Conservation (phyloP, 768 basidiomycete genomes). For the Coprinopsis cinerea region DNA sequence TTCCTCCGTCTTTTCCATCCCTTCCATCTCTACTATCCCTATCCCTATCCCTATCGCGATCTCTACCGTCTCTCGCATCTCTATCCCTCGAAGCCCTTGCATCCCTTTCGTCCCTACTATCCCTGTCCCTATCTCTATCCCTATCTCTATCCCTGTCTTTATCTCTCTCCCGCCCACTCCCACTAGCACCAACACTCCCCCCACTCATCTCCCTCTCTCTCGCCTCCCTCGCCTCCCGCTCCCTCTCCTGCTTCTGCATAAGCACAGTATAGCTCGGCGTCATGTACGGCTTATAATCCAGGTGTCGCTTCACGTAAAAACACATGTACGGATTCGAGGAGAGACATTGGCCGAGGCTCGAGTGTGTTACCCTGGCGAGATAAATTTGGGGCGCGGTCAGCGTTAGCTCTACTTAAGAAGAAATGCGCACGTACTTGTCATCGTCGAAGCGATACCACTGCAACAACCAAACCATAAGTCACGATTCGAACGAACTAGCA, state of each 20-base stretch:
- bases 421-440: conserved; percentile 75
- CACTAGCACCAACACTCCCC: conserved; percentile 26
- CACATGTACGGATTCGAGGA: conserved; percentile 87
- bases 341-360: conserved; percentile 63
- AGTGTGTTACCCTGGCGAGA: conserved; percentile 55
- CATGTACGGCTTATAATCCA: conserved; percentile 74
- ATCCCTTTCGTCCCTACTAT: too few species aligned
- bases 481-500: background rate
- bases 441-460: conserved; percentile 97
- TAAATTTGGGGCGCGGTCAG: conserved; percentile 5
- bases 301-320: conserved; percentile 86
- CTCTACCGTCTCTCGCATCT: too few species aligned
- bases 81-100: too few species aligned
- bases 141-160: too few species aligned
- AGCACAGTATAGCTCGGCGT: conserved; percentile 59
- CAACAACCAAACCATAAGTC: too few species aligned
- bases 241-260: conserved; percentile 60
- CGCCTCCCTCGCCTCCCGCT: conserved; percentile 43
- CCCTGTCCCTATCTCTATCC: too few species aligned
- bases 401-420: too few species aligned
- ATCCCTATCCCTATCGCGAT: too few species aligned
- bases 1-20: too few species aligned
- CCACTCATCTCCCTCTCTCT: conserved; percentile 35
- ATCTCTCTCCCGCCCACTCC: conserved; percentile 31
- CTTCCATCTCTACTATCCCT: too few species aligned